phyloP scores from a whole-genome alignment of 805 yeast genomes.

The Deakozyma indianensis region DNA sequence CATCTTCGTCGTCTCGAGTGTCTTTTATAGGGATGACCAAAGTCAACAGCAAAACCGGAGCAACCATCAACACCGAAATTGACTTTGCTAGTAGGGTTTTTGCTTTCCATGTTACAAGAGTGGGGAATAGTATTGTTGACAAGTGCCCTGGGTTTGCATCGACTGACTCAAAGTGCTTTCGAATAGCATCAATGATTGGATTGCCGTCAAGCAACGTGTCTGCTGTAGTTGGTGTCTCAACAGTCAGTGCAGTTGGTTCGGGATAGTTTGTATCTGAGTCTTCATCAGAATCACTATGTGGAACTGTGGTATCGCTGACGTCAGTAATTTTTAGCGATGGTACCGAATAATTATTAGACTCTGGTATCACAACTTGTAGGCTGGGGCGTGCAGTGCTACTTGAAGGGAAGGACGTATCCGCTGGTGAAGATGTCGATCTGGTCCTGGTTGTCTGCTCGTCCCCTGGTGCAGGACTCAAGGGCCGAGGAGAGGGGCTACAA shows the following conservation, averaged over 20 bases:
- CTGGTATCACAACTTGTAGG: neutral
- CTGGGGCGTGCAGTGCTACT: no score
- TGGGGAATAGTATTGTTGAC: conserved; percentile 14
- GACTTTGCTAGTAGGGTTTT: conserved; percentile 14
- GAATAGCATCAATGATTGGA: neutral
- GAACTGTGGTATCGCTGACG: neutral
- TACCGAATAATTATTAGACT: neutral
- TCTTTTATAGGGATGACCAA: conserved; percentile 20
- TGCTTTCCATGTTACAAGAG: conserved; percentile 12
- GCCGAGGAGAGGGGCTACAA: no score
- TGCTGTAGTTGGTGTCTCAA: no score
- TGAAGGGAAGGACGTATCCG: no score
- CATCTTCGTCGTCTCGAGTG: conserved; percentile 2
- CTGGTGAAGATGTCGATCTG: no score
- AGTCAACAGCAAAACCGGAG: conserved; percentile 19
- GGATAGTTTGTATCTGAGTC: no score
- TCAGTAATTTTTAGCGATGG: neutral
- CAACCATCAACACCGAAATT: conserved; percentile 17
- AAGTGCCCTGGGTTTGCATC: neutral
- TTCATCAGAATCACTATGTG: neutral
- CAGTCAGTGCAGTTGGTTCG: no score
- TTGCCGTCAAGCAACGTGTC: no score
- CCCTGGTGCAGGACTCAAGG: no score
- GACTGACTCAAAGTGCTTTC: neutral
- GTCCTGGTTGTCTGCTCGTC: no score